phyloP scores from a whole-genome alignment of 805 yeast species.

The Wickerhamiella vanderwaltii region DNA sequence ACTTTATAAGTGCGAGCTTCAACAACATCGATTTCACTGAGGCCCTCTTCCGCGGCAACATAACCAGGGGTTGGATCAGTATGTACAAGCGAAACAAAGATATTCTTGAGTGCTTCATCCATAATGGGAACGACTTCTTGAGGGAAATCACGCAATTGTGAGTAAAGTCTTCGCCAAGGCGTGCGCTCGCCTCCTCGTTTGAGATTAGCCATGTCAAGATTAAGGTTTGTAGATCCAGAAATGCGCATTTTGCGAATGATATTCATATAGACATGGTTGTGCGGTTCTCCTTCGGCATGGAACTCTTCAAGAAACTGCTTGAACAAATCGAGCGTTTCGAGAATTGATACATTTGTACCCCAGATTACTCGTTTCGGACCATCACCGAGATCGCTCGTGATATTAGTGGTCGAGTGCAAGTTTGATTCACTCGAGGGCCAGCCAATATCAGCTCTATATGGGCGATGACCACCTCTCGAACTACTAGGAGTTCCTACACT shows the following conservation, averaged over 20 bases:
- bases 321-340: constrained; percentile 70
- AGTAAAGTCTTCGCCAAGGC: constrained; percentile 48
- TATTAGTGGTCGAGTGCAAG: not conserved
- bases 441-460: constrained; percentile 5
- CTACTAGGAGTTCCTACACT: not conserved
- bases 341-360: constrained; percentile 96
- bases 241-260: constrained; percentile 62
- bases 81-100: constrained; percentile 44
- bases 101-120: constrained; percentile 92
- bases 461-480: not conserved
- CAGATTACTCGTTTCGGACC: constrained; percentile 88
- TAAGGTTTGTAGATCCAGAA: constrained; percentile 69
- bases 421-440: constrained; percentile 1
- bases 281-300: constrained; percentile 61
- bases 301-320: constrained; percentile 75
- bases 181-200: constrained; percentile 57
- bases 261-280: constrained; percentile 59
- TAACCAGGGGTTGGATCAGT: constrained; percentile 21
- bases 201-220: constrained; percentile 72
- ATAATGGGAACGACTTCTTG: constrained; percentile 94
- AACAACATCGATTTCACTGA: constrained; percentile 43
- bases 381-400: constrained; percentile 21
- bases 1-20: constrained; percentile 77
- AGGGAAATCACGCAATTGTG: constrained; percentile 83
- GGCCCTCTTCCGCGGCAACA: constrained; percentile 10